Evolutionary conservation across 1,284 basidiomycete genomes (phyloP).

Genomic region (Puccinia novopanici): DNA sequence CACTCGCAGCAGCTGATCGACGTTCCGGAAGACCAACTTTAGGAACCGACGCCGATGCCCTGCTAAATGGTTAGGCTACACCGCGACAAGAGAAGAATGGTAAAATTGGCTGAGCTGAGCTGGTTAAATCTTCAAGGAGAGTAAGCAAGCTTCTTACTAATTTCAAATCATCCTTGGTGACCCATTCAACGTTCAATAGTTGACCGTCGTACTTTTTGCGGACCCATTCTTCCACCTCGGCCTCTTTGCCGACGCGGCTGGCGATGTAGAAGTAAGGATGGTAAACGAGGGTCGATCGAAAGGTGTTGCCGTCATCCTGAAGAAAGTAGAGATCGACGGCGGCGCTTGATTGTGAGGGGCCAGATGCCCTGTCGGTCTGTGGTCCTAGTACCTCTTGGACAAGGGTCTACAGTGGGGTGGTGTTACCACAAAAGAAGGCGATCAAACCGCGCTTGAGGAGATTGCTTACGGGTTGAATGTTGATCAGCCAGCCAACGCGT

Average conservation of each 20-base stretch:
- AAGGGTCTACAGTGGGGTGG: constrained; percentile 66
- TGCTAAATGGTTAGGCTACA: constrained; percentile 85
- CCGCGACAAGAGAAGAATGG: constrained; percentile 15
- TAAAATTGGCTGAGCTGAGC: background rate
- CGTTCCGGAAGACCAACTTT: constrained; percentile 86
- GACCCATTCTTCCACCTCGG: constrained; percentile 91
- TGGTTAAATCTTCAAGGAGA: background rate
- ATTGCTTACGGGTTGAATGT: constrained; percentile 87
- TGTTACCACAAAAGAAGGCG: constrained; percentile 25
- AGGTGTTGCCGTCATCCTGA: constrained; percentile 92
- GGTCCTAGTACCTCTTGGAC: constrained; percentile 72
- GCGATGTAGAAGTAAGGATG: constrained; percentile 94
- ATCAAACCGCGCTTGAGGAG: background rate
- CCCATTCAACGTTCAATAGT: constrained; percentile 74
- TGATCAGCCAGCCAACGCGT: constrained; percentile 89
- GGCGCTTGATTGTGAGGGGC: constrained; percentile 63
- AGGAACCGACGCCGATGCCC: constrained; percentile 85
- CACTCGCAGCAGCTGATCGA: constrained; percentile 83
- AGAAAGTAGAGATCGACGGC: constrained; percentile 98
- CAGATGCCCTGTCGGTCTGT: constrained; percentile 68
- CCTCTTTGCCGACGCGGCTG: constrained; percentile 79
- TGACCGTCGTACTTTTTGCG: constrained; percentile 88
- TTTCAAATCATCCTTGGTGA: constrained; percentile 89
- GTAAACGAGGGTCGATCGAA: constrained; percentile 89
- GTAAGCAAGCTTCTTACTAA: constrained; percentile 60